Conservation (phyloP, 192 early-diverging fungal genomes). For the Allomyces macrogynus region DNA sequence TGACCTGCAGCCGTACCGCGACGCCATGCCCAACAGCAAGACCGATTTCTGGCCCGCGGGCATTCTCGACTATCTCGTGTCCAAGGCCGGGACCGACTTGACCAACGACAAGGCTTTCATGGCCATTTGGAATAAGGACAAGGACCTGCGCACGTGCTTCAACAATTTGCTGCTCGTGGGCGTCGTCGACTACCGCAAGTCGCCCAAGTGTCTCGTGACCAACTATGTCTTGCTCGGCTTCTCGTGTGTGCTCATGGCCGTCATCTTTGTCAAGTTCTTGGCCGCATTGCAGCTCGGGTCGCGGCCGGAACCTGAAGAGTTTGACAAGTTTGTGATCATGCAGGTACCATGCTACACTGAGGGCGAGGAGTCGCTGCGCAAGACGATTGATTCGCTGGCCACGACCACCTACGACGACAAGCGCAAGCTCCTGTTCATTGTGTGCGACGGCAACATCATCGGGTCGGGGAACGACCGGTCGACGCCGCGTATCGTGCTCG, state of each 20-base stretch:
- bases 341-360: conserved; percentile 93
- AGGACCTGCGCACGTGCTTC: conserved; percentile 30
- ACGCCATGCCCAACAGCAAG: background rate
- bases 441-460: conserved; percentile 81
- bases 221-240: conserved; percentile 68
- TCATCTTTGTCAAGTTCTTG: conserved; percentile 65
- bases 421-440: conserved; percentile 69
- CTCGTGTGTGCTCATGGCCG: conserved; percentile 48
- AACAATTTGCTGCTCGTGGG: conserved; percentile 69
- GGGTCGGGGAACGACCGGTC: conserved; percentile 91
- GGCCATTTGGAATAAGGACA: background rate
- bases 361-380: conserved; percentile 58
- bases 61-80: background rate
- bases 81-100: background rate
- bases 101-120: background rate
- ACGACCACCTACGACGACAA: conserved; percentile 65
- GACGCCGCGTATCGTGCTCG: conserved; percentile 85
- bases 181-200: conserved; percentile 52
- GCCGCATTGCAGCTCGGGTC: conserved; percentile 54
- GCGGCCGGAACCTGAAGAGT: conserved; percentile 56
- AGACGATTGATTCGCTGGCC: conserved; percentile 69
- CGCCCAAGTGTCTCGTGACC: conserved; percentile 56
- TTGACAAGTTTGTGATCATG: conserved; percentile 88
- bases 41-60: background rate
- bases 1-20: conserved; percentile 28